Base-by-base conservation (phyloP, 768 basidiomycete species). In the Cystofilobasidium macerans region DNA sequence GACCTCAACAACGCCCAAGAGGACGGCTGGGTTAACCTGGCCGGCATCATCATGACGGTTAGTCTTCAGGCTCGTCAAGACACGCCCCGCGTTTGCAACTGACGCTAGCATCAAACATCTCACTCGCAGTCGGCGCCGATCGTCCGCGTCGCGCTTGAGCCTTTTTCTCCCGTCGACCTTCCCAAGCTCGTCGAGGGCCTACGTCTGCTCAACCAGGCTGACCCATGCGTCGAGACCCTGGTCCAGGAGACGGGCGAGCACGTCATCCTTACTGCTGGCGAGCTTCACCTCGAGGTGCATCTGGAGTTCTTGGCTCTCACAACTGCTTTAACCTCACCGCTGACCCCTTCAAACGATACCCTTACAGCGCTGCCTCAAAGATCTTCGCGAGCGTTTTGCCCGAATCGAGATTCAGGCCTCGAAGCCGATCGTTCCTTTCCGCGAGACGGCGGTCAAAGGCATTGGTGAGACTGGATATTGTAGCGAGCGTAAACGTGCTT, bases 161-260 rank as follows among this genome's bases (percentile, higher is more conserved):
- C 32, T 45, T 38, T 57, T 30, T 30, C 32, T 32, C 18, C 57
- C 78, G 78, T 84, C 9, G 90, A 98, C 73, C 87, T 98, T 84
- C 86, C 84, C 1, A 91, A 89, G 74, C 80, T 99, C 28, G 81
- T 98, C 53, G 81, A 81, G 42, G 95, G 95, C 0, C 78, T 99
- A 62, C 88, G 87, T 70, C 79, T 98, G 16, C 83, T 99, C 38
- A 87, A 86, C 70, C 93, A 97, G 73, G 86, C 92, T 5, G 95
- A 98, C 78, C 94, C 95, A 0, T 98, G 92, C 70, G 93, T 94
- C 5, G 91, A 98, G 74, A 93, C 89, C 0, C 92, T 97, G 75
- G 92, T 97, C 70, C 95, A 98, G 76, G 84, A 89, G 71, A 95
- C 93, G 0, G 95, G 95, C 36, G 95, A 99, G 75, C 87, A 95